phyloP scores from a whole-genome alignment of 129 eudicot genomes.

The Apium graveolens region DNA sequence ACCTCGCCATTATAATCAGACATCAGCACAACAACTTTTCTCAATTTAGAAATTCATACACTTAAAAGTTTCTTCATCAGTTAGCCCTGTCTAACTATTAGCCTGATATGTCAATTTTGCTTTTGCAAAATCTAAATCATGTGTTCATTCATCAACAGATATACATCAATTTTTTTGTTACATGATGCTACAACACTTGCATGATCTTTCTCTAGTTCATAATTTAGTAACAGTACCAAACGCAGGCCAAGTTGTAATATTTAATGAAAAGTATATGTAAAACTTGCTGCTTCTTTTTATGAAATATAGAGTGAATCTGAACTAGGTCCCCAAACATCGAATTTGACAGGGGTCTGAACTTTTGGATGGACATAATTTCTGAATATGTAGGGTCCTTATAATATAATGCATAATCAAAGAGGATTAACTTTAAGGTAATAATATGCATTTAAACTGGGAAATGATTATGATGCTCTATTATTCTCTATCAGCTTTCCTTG shows the following conservation, averaged over 20 bases:
- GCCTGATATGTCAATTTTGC: constrained; percentile 3
- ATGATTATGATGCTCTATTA: background rate
- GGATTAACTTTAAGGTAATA: background rate
- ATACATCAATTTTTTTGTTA: too few species aligned
- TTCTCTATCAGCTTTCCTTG: background rate
- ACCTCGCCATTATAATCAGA: background rate
- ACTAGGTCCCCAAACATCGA: too few species aligned
- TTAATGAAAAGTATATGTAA: too few species aligned
- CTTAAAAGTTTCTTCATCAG: background rate
- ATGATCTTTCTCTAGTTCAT: background rate
- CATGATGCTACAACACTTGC: background rate
- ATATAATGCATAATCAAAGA: background rate
- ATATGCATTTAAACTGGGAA: background rate
- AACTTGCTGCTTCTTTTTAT: too few species aligned
- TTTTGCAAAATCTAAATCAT: background rate
- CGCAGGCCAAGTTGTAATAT: too few species aligned
- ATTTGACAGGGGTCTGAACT: too few species aligned
- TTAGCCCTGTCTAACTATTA: background rate
- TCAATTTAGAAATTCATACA: background rate
- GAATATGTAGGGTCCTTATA: background rate
- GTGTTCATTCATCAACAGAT: background rate
- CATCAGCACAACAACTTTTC: background rate
- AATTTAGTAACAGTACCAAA: background rate
- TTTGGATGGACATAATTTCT: too few species aligned
- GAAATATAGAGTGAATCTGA: too few species aligned